A percentile compares a stretch with the other conserved stretches of the same genome.
Evolutionary conservation across 257 asterid genomes (phyloP).

Genomic region (Capsicum rhomboideum): DNA sequence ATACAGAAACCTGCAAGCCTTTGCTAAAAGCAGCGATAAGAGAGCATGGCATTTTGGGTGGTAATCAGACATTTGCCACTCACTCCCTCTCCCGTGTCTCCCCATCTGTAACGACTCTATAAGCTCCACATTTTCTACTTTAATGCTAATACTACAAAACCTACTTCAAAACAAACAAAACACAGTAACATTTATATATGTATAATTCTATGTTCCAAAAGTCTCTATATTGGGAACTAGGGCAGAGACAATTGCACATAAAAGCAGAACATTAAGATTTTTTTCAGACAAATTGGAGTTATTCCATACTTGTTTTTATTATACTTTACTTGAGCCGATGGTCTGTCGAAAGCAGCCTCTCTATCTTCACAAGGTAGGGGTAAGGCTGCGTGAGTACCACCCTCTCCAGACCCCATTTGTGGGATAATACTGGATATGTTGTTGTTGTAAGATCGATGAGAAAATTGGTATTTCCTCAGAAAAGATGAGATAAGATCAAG

Average conservation of each 20-base stretch:
- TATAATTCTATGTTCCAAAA: background rate
- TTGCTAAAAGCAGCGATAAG: background rate
- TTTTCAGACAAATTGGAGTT: too few species aligned
- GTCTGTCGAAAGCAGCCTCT: too few species aligned
- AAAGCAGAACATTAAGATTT: too few species aligned
- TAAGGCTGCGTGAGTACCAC: too few species aligned
- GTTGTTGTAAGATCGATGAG: too few species aligned
- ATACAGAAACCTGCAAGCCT: background rate
- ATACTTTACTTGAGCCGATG: too few species aligned
- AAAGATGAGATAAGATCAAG: too few species aligned
- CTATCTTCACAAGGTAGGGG: too few species aligned
- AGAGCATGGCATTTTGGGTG: background rate
- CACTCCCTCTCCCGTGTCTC: background rate
- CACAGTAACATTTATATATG: background rate
- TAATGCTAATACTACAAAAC: background rate
- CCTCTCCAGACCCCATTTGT: too few species aligned
- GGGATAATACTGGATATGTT: too few species aligned
- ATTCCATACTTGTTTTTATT: too few species aligned
- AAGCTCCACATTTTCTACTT: background rate
- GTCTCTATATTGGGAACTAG: background rate
- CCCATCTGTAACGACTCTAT: background rate
- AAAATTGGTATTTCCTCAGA: too few species aligned
- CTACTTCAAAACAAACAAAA: background rate
- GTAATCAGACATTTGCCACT: background rate
- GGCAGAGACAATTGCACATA: background rate